Conservation (phyloP, 805 yeast species). For the Yarrowia deformans region DNA sequence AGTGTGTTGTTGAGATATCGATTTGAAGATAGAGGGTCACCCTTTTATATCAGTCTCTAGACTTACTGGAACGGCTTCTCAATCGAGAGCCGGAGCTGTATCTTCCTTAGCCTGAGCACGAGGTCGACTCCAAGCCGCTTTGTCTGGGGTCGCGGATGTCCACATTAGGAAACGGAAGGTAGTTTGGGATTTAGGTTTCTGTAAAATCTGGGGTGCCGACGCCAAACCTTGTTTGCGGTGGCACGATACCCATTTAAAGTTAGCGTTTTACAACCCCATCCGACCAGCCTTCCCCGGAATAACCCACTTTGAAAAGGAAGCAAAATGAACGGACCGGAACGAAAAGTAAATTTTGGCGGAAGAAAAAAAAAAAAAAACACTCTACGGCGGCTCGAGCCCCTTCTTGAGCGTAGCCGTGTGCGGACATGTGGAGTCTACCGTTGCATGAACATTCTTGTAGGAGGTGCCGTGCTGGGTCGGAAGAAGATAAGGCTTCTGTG, state of each 20-base stretch:
- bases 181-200: conserved; percentile 28
- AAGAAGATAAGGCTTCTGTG: too few species aligned
- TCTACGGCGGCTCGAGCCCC: conserved; percentile 1
- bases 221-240: not conserved
- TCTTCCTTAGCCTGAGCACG: conserved; percentile 5
- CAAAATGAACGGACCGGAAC: not conserved
- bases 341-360: not conserved
- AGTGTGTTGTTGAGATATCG: conserved; percentile 7
- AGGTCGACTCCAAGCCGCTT: conserved; percentile 8
- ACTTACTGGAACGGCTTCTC: conserved; percentile 27
- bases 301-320: not conserved
- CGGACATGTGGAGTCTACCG: not conserved
- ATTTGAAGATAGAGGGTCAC: not conserved
- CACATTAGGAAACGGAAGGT: conserved; percentile 29
- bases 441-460: not conserved
- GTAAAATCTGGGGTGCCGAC: conserved; percentile 20
- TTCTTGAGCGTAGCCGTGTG: conserved; percentile 8
- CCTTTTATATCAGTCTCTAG: conserved; percentile 22
- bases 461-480: not conserved
- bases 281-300: conserved; percentile 32
- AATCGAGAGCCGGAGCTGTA: conserved; percentile 10
- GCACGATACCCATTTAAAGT: not conserved
- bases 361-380: not conserved
- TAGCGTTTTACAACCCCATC: not conserved
- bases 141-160: conserved; percentile 35